phyloP scores from a whole-genome alignment of 1,139 yeast genomes.

The Diutina catenulata region DNA sequence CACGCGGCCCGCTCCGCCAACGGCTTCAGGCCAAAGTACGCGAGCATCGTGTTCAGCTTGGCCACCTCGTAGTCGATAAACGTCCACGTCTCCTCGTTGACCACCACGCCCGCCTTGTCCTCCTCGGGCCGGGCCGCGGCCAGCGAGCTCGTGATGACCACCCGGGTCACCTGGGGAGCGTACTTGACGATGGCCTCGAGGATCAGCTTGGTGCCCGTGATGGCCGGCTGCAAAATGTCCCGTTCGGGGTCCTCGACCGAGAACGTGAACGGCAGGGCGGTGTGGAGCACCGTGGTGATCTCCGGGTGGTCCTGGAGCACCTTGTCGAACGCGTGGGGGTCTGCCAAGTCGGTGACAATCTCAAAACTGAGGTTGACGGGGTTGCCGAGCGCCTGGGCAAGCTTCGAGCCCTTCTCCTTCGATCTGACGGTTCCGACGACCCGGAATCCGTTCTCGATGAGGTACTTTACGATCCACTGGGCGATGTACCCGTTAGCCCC shows the following conservation, averaged over 20 bases:
- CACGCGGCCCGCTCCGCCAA: constrained; percentile 45
- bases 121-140: constrained; percentile 2
- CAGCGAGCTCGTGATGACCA: neutral
- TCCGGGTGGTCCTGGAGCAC: constrained; percentile 20
- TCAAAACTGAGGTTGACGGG: neutral
- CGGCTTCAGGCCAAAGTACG: constrained; percentile 41
- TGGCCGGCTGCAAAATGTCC: constrained; percentile 2
- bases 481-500: constrained; percentile 19
- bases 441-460: constrained; percentile 8
- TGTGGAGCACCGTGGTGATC: constrained; percentile 14
- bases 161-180: constrained; percentile 3
- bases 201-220: constrained; percentile 1
- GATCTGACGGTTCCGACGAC: constrained; percentile 6
- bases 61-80: constrained; percentile 22
- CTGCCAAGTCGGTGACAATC: neutral
- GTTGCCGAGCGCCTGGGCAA: neutral
- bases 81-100: constrained; percentile 27
- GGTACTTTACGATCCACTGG: constrained; percentile 11
- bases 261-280: constrained; percentile 13
- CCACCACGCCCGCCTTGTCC: neutral
- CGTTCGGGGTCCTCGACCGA: neutral
- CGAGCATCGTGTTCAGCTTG: constrained; percentile 16
- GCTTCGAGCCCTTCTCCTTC: constrained; percentile 15
- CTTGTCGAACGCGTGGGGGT: constrained; percentile 21
- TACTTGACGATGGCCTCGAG: neutral